Base-by-base conservation (phyloP, 768 basidiomycete species). In the Lactifluus hygrophoroides region DNA sequence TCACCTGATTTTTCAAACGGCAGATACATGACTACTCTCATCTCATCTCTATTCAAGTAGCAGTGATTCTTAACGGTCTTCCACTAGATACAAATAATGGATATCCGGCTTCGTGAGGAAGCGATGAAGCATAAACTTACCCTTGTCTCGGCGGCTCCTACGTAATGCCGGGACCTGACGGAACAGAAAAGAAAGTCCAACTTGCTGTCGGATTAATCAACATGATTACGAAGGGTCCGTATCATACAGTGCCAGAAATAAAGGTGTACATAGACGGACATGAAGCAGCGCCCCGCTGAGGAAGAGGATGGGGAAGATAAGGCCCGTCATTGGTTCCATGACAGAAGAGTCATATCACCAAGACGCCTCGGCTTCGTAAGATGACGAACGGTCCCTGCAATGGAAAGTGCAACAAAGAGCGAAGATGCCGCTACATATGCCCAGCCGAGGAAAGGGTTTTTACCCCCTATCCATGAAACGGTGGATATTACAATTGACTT, bases 401-500 rank as follows among this genome's bases (percentile, higher is more conserved):
- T 71, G 25, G 91, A 94, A 42, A 99, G 81, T 13, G 90, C 76
- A 17, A 97, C 84, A 69, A 96, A 97, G 16, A 97, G 77, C 17
- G 80, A 82, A 2, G 94, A 84, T 1, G 93, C 83, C 16, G 86
- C 94, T 45, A 99, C 86, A 68, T 99, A 99, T 2, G 94, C 91
- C 93, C 94, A 98, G 8, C 96, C 96, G 19, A 99, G 78, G 84
- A 99, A 99, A 1, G 94, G 85, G 66, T 99, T 97, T 75, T 95
- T 94, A 40, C 96, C 96, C 11, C 96, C 96, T 69, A 96, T 92
- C 94, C 95, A 98, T 1, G 94, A 92, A 14, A 96, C 93, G 3
- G 95, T 98, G 44, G 94, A 94, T 62, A 99, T 89, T 32, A 99
- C 94, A 59, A 99, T 79, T 0, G 94, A 94, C 72, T 99, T 99